Base-by-base conservation (phyloP, 2,329 filamentous ascomycete genomes). In the Cytospora piceae region DNA sequence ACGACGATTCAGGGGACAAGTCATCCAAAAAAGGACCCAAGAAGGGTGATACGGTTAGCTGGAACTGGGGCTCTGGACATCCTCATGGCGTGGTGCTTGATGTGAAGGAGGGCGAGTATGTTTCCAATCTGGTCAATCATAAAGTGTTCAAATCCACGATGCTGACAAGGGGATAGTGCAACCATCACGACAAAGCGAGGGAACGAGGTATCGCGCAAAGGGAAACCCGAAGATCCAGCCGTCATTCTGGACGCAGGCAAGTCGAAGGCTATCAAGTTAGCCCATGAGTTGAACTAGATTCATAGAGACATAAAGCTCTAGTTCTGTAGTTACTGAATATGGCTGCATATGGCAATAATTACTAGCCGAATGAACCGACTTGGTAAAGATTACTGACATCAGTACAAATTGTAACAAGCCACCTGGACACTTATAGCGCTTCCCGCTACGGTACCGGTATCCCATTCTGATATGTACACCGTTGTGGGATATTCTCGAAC, bases 61-160 rank as follows among this genome's bases (percentile, higher is more conserved):
- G 80, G 80, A 80, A 80, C 31, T 82, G 80, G 80, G 79, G 79
- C 15, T 72, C 72, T 22, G 79, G 79, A 11, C 74, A 81, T 24
- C 78, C 80, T 1, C 66, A 80, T 65, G 80, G 80, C 2, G 80
- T 79, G 17, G 79, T 82, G 0, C 69, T 81, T 3, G 78, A 81
- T 17, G 79, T 81, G 53, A 81, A 81, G 66, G 73, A 70, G 0
- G 77, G 79, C 31, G 75, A 78, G 79, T 81, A 66, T 72, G 77
- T 63, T 2, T 4, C 2, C 42, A 3, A 14, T 9, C 31, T 4
- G 15, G 4, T 24, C 2, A 11, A 29, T 9, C 1, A 24, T 8
- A 22, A n/a, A n/a, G 0, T 42, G 1, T 24, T 22, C 4, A 31
- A 8, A 1, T n/a, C 27, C n/a, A 9, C 15, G 7, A 24, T n/a